Base-by-base conservation (phyloP, 208 protist species). In the Phytomonas francai region DNA sequence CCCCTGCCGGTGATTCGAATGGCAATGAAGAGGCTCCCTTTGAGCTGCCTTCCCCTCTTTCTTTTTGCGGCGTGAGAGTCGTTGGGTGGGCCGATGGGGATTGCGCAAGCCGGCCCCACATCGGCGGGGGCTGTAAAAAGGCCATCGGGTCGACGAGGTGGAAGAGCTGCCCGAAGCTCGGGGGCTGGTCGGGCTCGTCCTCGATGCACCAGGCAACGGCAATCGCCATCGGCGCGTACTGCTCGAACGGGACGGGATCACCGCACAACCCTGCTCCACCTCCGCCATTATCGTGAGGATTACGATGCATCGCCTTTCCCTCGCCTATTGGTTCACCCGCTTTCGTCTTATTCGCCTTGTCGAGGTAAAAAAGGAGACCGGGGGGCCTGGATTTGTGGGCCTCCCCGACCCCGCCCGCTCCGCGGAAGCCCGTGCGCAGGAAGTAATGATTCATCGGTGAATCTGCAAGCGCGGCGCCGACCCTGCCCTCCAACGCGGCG, bases 81-180 rank as follows among this genome's bases (percentile, higher is more conserved):
- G 22, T 22, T 56, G 45, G 16, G 16, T n/a, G 16, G 14, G 45
- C 14, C 22, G 45, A n/a, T 22, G 22, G 14, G 45, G 45, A 14
- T 63, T 76, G 70, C 0, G 67, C 39, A n/a, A 73, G 14, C 3
- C 72, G 70, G 58, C 74, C 61, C 34, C 76, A 68, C 65, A 90
- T 60, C 63, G 80, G 84, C 45, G 45, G 14, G 45, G 22, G 45
- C 14, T 56, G 45, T 22, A 56, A 22, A 56, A 56, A 56, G 59
- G 73, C 65, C 60, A 90, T 77, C 12, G 82, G 81, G 71, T 93
- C 84, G 31, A 93, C 71, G 59, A 88, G 84, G 65, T 86, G 79
- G 64, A 90, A 93, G 1, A 85, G 65, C 62, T 93, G 84, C 7
- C 87, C 87, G 56, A 73, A 65, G 31, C 68, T n/a, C n/a, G n/a